Percentiles rank a stretch among this genome's conserved stretches.
Conservation (phyloP, 1,284 basidiomycete genomes). For the Tilletiaria anomala region DNA sequence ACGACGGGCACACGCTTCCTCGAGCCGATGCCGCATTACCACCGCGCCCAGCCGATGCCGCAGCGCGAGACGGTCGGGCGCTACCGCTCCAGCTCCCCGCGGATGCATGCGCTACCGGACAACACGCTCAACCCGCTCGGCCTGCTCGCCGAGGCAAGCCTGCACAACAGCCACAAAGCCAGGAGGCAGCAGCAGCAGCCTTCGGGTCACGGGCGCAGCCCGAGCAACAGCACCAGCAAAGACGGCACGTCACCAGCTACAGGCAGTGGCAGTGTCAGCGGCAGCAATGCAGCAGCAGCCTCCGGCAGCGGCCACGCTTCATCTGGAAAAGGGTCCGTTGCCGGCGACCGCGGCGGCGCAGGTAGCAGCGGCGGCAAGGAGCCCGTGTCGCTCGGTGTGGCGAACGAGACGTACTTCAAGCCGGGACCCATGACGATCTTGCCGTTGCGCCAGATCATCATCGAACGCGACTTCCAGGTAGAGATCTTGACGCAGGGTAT, state of each 20-base stretch:
- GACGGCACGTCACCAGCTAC: neutral
- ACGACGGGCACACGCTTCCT: too few relatives aligned
- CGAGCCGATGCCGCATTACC: neutral
- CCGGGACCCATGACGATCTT: conserved; percentile 51
- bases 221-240: neutral
- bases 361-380: neutral
- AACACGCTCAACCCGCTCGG: conserved; percentile 38
- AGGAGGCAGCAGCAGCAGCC: conserved; percentile 4
- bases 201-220: neutral
- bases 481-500: conserved; percentile 68
- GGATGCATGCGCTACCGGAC: conserved; percentile 45
- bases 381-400: conserved; percentile 54
- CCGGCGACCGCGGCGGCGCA: neutral
- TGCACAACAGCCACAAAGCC: conserved; percentile 19
- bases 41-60: neutral
- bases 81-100: conserved; percentile 53
- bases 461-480: conserved; percentile 69
- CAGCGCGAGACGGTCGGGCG: conserved; percentile 45
- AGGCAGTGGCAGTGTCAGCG: neutral
- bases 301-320: neutral
- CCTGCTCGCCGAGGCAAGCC: conserved; percentile 37
- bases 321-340: neutral
- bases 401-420: conserved; percentile 82
- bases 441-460: conserved; percentile 59
- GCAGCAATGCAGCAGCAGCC: neutral